Conservation (phyloP, 331 rosid species). For the Arachis monticola region DNA sequence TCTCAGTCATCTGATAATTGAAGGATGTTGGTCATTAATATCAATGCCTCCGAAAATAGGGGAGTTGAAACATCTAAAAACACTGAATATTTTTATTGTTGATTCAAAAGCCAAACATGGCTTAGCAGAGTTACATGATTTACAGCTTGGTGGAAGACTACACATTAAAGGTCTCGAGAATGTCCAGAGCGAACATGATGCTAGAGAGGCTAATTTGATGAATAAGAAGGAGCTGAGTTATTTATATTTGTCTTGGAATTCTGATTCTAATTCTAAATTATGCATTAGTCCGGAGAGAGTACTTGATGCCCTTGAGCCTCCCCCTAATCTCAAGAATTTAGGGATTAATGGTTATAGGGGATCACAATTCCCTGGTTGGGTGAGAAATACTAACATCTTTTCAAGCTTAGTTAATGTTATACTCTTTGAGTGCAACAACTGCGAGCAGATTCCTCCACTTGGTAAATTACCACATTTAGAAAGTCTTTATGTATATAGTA, state of each 20-base stretch:
- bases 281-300: background rate
- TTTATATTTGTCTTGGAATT: background rate
- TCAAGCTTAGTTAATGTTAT: background rate
- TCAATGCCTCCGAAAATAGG: background rate
- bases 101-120: background rate
- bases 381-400: background rate
- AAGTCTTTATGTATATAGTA: background rate
- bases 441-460: conserved; percentile 8
- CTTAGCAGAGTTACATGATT: conserved; percentile 5
- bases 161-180: conserved; percentile 20
- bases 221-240: background rate
- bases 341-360: background rate
- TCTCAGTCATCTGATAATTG: conserved; percentile 3
- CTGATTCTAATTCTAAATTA: background rate
- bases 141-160: conserved; percentile 4
- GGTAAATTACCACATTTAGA: conserved; percentile 4
- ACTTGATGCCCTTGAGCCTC: conserved; percentile 23
- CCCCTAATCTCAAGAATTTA: background rate
- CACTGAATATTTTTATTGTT: background rate
- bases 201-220: background rate
- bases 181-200: background rate
- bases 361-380: background rate
- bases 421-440: background rate
- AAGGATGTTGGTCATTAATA: background rate
- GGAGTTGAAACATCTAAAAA: background rate